Base-by-base conservation (phyloP, 345 rosid genomes). In the Rhizophora mangle region DNA sequence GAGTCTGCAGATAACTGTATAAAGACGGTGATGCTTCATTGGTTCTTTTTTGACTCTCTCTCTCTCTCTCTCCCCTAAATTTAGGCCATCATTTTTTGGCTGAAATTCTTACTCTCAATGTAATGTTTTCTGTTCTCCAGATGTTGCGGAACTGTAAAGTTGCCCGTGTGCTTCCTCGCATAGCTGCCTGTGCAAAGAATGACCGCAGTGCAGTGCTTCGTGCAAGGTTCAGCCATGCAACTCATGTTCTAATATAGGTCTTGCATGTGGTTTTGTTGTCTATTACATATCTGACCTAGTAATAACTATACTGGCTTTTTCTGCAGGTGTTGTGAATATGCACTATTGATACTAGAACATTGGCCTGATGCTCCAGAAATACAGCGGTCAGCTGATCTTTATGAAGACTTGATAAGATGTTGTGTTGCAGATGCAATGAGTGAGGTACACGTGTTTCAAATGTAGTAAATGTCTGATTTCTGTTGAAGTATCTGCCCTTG, bases 311-410 rank as follows among this genome's bases (percentile, higher is more conserved):
- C 6, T 26, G 60, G 60, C 65, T 63, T 49, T 29, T 63, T 52
- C 72, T 84, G 70, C 82, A 95, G 98, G 81, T 95, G 98, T 73
- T 92, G 98, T 82, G 99, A 95, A 75, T 95, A 95, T 83, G 96
- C 96, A n/a, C 75, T 95, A 68, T 77, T 92, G 84, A 83, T 93
- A 62, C 85, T 95, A 58, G 99, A 95, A 76, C 85, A 92, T 77
- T 95, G 99, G 99, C 86, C 98, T 72, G 99, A 95, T 85, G 97
- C 98, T 61, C 92, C 96, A 62, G 99, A 95, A 80, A 92, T 95
- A 78, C 98, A 88, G 71, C 78, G 97, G 51, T 90, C 94, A 34
- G 94, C 92, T 71, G 97, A 90, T 78, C 83, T 90, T 51, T 95
- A 90, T 34, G 99, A 90, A 80, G 98, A 92, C 74, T 64, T 95